phyloP scores from a whole-genome alignment of 805 yeast species.

The Tetrapisispora arboricola region DNA sequence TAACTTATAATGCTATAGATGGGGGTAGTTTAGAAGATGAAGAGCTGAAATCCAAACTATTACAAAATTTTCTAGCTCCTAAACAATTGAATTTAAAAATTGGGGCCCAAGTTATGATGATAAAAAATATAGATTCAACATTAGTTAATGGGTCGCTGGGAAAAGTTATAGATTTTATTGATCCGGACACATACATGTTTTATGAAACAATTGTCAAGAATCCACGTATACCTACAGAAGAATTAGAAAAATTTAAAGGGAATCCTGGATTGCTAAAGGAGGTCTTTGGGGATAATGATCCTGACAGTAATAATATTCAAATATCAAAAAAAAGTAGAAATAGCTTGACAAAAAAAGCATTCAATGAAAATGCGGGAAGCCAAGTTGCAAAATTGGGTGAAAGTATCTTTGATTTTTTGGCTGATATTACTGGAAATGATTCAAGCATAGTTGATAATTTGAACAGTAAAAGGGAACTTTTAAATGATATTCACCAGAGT shows the following conservation, averaged over 20 bases:
- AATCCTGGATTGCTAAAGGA: constrained; percentile 15
- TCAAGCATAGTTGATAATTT: constrained; percentile 27
- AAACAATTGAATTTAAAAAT: constrained; percentile 44
- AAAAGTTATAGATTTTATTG: constrained; percentile 49
- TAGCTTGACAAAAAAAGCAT: constrained; percentile 18
- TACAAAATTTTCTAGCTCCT: constrained; percentile 56
- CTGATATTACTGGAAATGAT: constrained; percentile 19
- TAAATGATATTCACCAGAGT: constrained; percentile 34
- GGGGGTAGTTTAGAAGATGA: constrained; percentile 38
- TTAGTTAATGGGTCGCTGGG: constrained; percentile 75
- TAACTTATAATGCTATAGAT: constrained; percentile 42
- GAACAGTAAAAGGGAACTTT: constrained; percentile 38
- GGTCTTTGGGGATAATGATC: constrained; percentile 9
- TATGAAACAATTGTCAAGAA: constrained; percentile 22
- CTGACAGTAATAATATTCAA: constrained; percentile 7
- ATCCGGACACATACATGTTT: constrained; percentile 39
- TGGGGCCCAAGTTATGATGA: constrained; percentile 77
- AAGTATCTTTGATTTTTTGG: constrained; percentile 40
- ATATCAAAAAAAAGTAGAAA: constrained; percentile 10
- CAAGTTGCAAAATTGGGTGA: constrained; percentile 29
- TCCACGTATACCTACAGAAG: constrained; percentile 12
- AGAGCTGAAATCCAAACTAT: constrained; percentile 34
- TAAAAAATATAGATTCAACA: constrained; percentile 61
- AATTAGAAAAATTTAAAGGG: constrained; percentile 10
- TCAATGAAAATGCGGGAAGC: constrained; percentile 7